Evolutionary conservation across 2,329 filamentous ascomycete species (phyloP), one percentile per base, ranked within the genome.

Genomic region (Colletotrichum sp.): DNA sequence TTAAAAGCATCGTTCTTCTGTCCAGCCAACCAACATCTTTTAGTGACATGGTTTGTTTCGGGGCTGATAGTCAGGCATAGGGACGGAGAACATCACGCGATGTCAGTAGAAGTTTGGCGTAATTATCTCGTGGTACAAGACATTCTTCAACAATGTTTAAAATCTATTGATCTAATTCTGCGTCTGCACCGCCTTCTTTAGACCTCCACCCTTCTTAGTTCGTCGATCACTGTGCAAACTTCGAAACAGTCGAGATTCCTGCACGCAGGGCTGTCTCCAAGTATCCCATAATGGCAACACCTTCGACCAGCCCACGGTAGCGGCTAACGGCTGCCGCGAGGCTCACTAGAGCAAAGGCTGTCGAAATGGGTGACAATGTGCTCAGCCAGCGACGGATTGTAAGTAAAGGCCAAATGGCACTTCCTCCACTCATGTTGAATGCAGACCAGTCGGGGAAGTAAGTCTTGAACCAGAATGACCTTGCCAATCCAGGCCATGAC

Each of bases 401-500:
- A 24, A 48, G 43, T 6, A 63, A 8, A 7, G 71, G 71, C 71
- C 71, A 73, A 5, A 61, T 13, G 6, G 30, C 24, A 1, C 34
- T 68, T 14, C 71, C 71, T 10, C 71, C 71, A 9, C 16, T 69
- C 34, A 69, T 63, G 38, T 61, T 62, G 58, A 73, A 68, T 56
- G 59, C 71, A 14, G 59, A 38, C 64, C 64, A 73, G 28, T 52
- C 38, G 10, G 71, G 71, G 36, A 73, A 63, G 13, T 63, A 62
- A 9, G 71, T 69, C 26, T 79, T 78, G 28, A 78, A 73, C 82
- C 82, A 84, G 73, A 80, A 84, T 5, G 76, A 77, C 9, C 74
- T 76, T 12, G 82, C 83, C 48, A 80, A 76, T 5, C 81, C 80
- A 2, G 83, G 84, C 83, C 83, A 85, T 5, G 81, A 83, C 1